Evolutionary conservation across 345 rosid species (phyloP).

Genomic region (Hibiscus syriacus): DNA sequence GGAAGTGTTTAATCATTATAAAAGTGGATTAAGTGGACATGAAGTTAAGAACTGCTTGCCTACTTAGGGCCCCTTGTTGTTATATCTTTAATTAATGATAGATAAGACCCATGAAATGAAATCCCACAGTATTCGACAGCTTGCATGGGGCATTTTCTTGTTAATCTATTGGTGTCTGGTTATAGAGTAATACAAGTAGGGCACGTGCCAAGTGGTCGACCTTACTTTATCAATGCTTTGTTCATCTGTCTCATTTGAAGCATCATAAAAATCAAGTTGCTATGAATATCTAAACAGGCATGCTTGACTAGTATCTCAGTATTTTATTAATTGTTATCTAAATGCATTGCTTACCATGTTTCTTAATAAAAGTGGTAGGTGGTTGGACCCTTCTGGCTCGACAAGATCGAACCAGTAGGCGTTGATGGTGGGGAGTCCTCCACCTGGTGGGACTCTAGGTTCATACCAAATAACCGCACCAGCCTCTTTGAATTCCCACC

Average conservation of each 20-base stretch:
- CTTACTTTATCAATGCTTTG: not conserved
- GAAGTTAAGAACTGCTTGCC: not conserved
- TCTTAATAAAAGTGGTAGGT: too few relatives aligned
- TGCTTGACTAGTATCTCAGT: too few relatives aligned
- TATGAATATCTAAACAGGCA: not conserved
- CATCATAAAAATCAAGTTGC: constrained; percentile 17
- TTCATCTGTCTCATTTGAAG: constrained; percentile 30
- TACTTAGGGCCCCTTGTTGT: too few relatives aligned
- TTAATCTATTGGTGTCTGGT: constrained; percentile 1
- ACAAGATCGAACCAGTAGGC: constrained; percentile 44
- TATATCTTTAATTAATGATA: too few relatives aligned
- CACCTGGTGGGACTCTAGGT: constrained; percentile 76
- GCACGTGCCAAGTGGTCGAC: constrained; percentile 21
- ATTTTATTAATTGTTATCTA: not conserved
- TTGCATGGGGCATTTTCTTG: not conserved
- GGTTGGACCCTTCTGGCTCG: constrained; percentile 28
- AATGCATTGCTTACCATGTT: constrained; percentile 34
- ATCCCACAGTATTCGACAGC: constrained; percentile 1
- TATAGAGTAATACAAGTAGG: constrained; percentile 9
- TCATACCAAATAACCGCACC: constrained; percentile 81
- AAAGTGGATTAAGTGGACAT: not conserved
- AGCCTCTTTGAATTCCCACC: constrained; percentile 53
- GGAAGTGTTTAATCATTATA: not conserved
- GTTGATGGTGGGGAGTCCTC: constrained; percentile 55
- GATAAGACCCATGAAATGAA: not conserved